These are phyloP conservation scores for Luzula sylvatica DNA, from an alignment of 176 grass and related monocot species.

Conservation along the genomic window DNA sequence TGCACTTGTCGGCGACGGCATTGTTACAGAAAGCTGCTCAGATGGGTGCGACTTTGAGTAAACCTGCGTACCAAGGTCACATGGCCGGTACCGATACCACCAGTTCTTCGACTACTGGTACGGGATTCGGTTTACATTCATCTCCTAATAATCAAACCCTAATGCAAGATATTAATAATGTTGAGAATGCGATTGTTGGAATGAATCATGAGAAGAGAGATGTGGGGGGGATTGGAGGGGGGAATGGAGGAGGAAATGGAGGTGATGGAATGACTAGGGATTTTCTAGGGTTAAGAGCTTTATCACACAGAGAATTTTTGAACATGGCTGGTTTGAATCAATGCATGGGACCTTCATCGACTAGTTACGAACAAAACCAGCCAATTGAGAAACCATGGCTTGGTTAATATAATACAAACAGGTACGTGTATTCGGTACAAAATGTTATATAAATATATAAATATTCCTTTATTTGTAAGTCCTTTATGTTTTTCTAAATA, in stretches of 20 bases:
- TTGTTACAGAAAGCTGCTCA: conserved; percentile 92
- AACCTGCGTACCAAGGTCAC: conserved; percentile 45
- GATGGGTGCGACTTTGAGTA: conserved; percentile 85
- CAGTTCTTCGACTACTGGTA: conserved; percentile 3
- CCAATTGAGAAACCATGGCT: conserved; percentile 56
- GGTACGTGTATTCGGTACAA: conserved; percentile 11
- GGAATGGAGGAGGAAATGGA: conserved; percentile 14
- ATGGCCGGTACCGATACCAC: conserved; percentile 51
- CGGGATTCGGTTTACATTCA: conserved; percentile 13
- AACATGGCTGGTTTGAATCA: conserved; percentile 55
- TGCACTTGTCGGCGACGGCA: conserved; percentile 99
- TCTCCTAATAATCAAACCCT: conserved; percentile 19
- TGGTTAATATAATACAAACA: conserved; percentile 25
- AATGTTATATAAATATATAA: conserved; percentile 20
- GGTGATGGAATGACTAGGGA: conserved; percentile 67
- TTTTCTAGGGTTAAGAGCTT: conserved; percentile 71
- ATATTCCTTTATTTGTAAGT: not conserved
- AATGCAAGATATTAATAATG: conserved; percentile 4
- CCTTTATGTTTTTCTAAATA: conserved; percentile 3
- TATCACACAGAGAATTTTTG: conserved; percentile 69
- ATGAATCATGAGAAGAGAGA: conserved; percentile 19
- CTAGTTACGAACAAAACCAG: conserved; percentile 50
- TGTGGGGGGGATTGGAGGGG: conserved; percentile 6
- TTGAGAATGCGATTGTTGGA: conserved; percentile 11
- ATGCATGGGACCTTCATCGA: conserved; percentile 46